Evolutionary conservation across 225 moss, liverwort and hornwort genomes (phyloP).

Genomic region (Rhytidiadelphus loreus): DNA sequence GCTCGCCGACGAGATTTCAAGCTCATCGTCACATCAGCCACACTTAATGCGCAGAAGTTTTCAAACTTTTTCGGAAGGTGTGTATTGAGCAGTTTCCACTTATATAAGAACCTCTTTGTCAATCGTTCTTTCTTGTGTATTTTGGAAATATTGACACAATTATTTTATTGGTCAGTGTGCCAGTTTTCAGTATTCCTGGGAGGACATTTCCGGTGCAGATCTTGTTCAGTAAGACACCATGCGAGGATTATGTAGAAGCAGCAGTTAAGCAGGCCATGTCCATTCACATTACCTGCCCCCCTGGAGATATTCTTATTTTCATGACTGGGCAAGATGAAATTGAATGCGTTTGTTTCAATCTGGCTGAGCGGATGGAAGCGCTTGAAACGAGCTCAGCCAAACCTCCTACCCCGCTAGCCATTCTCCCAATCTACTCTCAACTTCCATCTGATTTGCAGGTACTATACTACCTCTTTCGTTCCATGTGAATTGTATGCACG

Average conservation of each 20-base stretch:
- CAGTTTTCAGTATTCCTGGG: slow-evolving; percentile 88
- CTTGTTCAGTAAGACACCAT: slow-evolving; percentile 90
- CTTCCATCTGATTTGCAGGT: slow-evolving; percentile 86
- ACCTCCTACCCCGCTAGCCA: slow-evolving; percentile 61
- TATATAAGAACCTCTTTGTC: not conserved
- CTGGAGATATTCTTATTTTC: slow-evolving; percentile 93
- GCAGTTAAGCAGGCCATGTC: slow-evolving; percentile 99
- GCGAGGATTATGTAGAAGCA: slow-evolving; percentile 96
- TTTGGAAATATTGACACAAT: not conserved
- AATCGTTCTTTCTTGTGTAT: not conserved
- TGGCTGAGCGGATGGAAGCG: slow-evolving; percentile 91
- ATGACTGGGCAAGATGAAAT: slow-evolving; percentile 99
- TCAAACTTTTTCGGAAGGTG: slow-evolving; percentile 95
- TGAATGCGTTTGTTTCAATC: slow-evolving; percentile 94
- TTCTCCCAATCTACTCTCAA: slow-evolving; percentile 96
- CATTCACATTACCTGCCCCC: slow-evolving; percentile 93
- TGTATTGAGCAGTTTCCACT: not conserved
- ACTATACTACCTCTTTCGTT: not conserved
- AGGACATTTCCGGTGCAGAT: slow-evolving; percentile 93
- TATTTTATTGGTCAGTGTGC: slow-evolving; percentile 53
- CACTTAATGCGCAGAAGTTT: slow-evolving; percentile 92
- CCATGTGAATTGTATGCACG: not conserved
- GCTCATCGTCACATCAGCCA: slow-evolving; percentile 97
- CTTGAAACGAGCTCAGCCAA: slow-evolving; percentile 70
- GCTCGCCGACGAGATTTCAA: slow-evolving; percentile 95